Evolutionary conservation across 1,284 basidiomycete species (phyloP).

Genomic region (Fomitopsis palustris): DNA sequence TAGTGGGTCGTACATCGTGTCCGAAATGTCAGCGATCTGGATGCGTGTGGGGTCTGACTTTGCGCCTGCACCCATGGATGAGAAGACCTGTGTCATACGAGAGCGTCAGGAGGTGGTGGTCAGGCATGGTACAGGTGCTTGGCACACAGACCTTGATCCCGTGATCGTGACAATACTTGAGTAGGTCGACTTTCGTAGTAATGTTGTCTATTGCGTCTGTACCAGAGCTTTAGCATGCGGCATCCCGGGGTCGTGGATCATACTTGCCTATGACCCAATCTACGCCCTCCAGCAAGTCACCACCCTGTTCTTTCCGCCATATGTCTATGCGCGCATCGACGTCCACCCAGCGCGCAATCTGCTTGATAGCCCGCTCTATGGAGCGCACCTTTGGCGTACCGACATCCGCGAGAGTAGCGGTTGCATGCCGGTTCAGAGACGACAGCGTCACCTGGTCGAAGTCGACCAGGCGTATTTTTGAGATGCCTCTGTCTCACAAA

Average conservation of each 20-base stretch:
- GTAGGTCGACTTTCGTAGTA: slow-evolving; percentile 87
- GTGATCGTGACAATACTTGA: slow-evolving; percentile 79
- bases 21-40: slow-evolving; percentile 93
- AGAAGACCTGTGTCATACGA: slow-evolving; percentile 65
- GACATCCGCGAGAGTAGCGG: slow-evolving; percentile 88
- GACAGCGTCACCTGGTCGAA: slow-evolving; percentile 94
- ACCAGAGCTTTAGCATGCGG: background rate
- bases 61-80: slow-evolving; percentile 97
- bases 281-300: slow-evolving; percentile 68
- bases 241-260: no score
- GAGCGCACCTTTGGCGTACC: slow-evolving; percentile 92
- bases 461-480: slow-evolving; percentile 74
- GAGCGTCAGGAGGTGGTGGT: background rate
- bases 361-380: slow-evolving; percentile 70
- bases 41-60: slow-evolving; percentile 94
- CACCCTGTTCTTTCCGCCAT: slow-evolving; percentile 79
- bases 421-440: slow-evolving; percentile 92
- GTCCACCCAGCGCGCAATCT: slow-evolving; percentile 70
- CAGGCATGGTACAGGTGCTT: background rate
- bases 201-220: slow-evolving; percentile 96
- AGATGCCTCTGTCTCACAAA: slow-evolving; percentile 53
- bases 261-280: slow-evolving; percentile 85
- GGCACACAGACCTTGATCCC: slow-evolving; percentile 59
- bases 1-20: slow-evolving; percentile 92
- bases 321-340: slow-evolving; percentile 83